phyloP scores from a whole-genome alignment of 768 basidiomycete species.

The Trametes meyenii region DNA sequence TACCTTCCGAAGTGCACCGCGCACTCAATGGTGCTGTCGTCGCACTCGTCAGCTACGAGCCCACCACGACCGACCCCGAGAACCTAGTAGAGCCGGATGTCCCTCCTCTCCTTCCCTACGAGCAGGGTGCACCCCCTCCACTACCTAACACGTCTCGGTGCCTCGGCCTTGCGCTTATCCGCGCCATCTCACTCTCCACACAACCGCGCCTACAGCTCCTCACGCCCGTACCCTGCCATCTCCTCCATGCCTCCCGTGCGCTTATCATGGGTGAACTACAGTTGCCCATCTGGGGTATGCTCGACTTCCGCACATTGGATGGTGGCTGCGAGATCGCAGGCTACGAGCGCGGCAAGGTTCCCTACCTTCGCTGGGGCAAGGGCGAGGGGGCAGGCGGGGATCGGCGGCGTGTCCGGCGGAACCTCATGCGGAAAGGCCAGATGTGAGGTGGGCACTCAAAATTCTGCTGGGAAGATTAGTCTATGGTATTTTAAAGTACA shows the following conservation, averaged over 20 bases:
- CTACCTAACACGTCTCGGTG: slow-evolving; percentile 63
- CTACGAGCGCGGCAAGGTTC: slow-evolving; percentile 55
- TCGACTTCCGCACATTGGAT: slow-evolving; percentile 60
- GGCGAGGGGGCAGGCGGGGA: slow-evolving; percentile 73
- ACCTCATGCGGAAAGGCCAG: slow-evolving; percentile 84
- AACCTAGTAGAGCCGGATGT: neutral
- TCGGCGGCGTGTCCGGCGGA: slow-evolving; percentile 73
- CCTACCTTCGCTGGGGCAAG: slow-evolving; percentile 82
- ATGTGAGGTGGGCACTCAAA: slow-evolving; percentile 41
- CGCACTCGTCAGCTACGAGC: slow-evolving; percentile 63
- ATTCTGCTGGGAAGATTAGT: too few species aligned
- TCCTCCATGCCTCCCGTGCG: slow-evolving; percentile 47
- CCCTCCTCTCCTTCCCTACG: slow-evolving; percentile 51
- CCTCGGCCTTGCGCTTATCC: slow-evolving; percentile 77
- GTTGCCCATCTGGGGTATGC: slow-evolving; percentile 83
- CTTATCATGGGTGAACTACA: slow-evolving; percentile 89
- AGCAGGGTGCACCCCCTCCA: slow-evolving; percentile 55
- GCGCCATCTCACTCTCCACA: slow-evolving; percentile 57
- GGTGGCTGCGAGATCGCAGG: slow-evolving; percentile 55
- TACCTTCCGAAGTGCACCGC: slow-evolving; percentile 62
- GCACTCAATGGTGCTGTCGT: slow-evolving; percentile 85
- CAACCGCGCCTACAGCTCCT: slow-evolving; percentile 67
- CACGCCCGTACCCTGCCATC: slow-evolving; percentile 64
- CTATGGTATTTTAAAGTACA: neutral
- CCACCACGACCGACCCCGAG: slow-evolving; percentile 41